These are phyloP conservation scores for Scutellaria galericulata DNA, from an alignment of 257 asterid species.

Conservation along the genomic window DNA sequence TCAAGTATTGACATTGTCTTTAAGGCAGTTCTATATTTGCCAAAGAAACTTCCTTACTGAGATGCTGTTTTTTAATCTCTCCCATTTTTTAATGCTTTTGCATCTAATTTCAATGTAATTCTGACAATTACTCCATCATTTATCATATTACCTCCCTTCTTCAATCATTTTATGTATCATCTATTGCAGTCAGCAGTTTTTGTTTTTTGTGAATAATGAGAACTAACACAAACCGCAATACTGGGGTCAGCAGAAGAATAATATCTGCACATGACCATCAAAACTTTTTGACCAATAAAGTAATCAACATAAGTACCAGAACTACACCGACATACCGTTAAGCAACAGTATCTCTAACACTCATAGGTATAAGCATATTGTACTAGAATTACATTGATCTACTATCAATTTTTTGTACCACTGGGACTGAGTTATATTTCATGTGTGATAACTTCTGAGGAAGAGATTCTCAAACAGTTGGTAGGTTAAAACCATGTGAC, in stretches of 20 bases:
- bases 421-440: background rate
- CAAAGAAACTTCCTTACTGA: background rate
- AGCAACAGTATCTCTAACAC: background rate
- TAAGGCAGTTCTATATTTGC: conserved; percentile 2
- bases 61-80: background rate
- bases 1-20: conserved; percentile 7
- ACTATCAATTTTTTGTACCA: background rate
- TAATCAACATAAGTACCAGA: conserved; percentile 19
- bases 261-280: background rate
- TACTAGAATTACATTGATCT: conserved; percentile 16
- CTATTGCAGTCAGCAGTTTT: background rate
- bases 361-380: conserved; percentile 6
- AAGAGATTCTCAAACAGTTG: conserved; percentile 20
- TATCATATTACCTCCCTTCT: conserved; percentile 8
- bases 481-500: conserved; percentile 10
- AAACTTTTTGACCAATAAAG: conserved; percentile 7
- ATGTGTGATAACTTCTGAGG: conserved; percentile 24
- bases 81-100: background rate
- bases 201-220: background rate
- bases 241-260: conserved; percentile 1
- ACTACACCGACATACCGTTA: background rate
- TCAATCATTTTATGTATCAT: background rate
- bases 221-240: conserved; percentile 2
- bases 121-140: background rate
- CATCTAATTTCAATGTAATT: background rate